Evolutionary conservation across 257 asterid species (phyloP).

Genomic region (Petunia axillaris): DNA sequence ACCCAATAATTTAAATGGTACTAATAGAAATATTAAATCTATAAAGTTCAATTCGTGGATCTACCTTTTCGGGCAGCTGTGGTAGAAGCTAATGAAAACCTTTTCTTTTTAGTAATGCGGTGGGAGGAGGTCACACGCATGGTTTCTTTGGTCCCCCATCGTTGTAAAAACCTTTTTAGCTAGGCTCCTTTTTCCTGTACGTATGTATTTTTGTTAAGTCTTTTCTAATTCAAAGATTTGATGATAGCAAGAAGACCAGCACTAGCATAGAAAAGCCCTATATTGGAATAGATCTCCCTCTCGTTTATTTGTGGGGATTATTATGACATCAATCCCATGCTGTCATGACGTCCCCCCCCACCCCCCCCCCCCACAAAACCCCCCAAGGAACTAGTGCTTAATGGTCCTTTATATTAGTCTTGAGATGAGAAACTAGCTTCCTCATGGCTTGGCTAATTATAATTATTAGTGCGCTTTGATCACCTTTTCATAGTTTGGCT

Average conservation of each 20-base stretch:
- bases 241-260: conserved; percentile 49
- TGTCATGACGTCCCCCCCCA: conserved; percentile 53
- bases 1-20: too few species aligned
- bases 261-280: conserved; percentile 37
- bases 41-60: too few species aligned
- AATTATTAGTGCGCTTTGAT: conserved; percentile 23
- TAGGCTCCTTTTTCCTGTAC: conserved; percentile 1
- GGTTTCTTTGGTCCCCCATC: conserved; percentile 69
- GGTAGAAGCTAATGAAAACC: not conserved
- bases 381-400: not conserved
- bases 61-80: too few species aligned
- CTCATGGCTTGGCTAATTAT: conserved; percentile 21
- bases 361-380: too few species aligned
- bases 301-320: conserved; percentile 44
- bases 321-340: conserved; percentile 81
- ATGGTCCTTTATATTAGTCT: not conserved
- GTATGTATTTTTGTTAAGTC: not conserved
- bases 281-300: not conserved
- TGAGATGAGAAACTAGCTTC: conserved; percentile 16
- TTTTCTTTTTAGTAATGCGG: not conserved
- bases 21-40: too few species aligned
- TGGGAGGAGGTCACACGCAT: conserved; percentile 68
- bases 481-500: conserved; percentile 29
- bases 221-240: conserved; percentile 46
- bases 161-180: not conserved